Evolutionary conservation across 2,329 filamentous ascomycete genomes (phyloP).

Genomic region (Aspergillus phoenicis): DNA sequence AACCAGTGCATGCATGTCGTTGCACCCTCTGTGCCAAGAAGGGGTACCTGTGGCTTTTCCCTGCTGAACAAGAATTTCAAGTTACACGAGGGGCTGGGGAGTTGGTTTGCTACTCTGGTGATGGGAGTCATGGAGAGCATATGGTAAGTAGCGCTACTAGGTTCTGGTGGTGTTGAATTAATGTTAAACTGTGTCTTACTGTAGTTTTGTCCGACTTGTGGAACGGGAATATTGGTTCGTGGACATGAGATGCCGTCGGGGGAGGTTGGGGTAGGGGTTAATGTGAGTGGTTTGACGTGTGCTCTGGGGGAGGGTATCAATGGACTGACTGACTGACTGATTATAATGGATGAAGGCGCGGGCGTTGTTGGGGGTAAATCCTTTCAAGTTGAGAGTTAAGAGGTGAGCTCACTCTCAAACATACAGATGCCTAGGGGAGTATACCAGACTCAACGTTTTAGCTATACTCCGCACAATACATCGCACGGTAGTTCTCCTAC

Average conservation of each 20-base stretch:
- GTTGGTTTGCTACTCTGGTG: not conserved
- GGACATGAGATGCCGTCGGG: not conserved
- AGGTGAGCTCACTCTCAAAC: not conserved
- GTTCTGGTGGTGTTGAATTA: too few species aligned
- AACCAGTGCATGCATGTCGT: not conserved
- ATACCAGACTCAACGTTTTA: too few species aligned
- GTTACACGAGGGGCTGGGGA: not conserved
- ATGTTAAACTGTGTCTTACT: not conserved
- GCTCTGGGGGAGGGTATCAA: too few species aligned
- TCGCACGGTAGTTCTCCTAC: not conserved
- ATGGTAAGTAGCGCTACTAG: not conserved
- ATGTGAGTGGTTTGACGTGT: not conserved
- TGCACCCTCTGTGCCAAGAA: not conserved
- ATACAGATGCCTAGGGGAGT: too few species aligned
- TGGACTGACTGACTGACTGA: not conserved
- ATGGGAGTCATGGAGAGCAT: not conserved
- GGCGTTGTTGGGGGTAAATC: not conserved
- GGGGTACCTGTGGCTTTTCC: not conserved
- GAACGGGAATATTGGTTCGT: not conserved
- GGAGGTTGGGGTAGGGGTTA: not conserved
- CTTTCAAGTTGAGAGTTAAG: not conserved
- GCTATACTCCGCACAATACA: not conserved
- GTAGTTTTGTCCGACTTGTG: not conserved
- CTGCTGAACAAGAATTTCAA: not conserved
- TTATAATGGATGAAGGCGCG: not conserved